These are phyloP conservation scores for Gastrodia elata DNA, from an alignment of 106 monocot species.

Conservation along the genomic window DNA sequence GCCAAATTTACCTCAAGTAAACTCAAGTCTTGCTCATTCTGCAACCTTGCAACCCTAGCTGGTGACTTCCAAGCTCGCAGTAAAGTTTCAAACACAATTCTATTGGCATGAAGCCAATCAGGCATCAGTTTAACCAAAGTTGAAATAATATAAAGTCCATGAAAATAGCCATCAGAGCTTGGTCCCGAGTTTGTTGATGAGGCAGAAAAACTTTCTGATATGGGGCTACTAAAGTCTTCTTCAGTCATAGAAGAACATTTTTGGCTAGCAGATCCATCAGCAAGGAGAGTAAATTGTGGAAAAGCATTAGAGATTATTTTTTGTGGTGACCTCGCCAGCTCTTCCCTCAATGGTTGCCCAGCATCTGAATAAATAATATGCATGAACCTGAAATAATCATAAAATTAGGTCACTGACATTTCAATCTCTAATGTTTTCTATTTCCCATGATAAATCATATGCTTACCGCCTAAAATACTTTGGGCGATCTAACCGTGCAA, in stretches of 20 bases:
- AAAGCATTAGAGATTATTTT: slow-evolving; percentile 83
- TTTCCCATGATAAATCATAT: neutral
- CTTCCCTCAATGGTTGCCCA: slow-evolving; percentile 78
- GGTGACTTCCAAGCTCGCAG: slow-evolving; percentile 88
- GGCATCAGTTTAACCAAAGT: slow-evolving; percentile 92
- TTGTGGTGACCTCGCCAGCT: slow-evolving; percentile 81
- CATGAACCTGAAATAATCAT: slow-evolving; percentile 65
- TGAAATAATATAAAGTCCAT: slow-evolving; percentile 78
- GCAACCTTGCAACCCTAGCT: slow-evolving; percentile 65
- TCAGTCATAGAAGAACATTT: slow-evolving; percentile 37
- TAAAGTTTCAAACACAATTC: slow-evolving; percentile 72
- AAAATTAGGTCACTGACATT: neutral
- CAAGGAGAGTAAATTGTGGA: slow-evolving; percentile 45
- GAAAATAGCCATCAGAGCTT: slow-evolving; percentile 77
- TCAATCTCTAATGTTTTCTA: neutral
- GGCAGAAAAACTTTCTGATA: slow-evolving; percentile 32
- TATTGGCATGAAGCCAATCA: slow-evolving; percentile 80
- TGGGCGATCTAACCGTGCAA: slow-evolving; percentile 68
- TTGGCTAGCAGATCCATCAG: slow-evolving; percentile 34
- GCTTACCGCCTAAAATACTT: slow-evolving; percentile 87
- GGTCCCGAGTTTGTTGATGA: slow-evolving; percentile 20
- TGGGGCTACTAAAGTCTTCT: slow-evolving; percentile 31
- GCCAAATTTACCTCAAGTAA: slow-evolving; percentile 61
- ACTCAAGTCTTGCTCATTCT: slow-evolving; percentile 84
- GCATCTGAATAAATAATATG: slow-evolving; percentile 84